Evolutionary conservation across 345 rosid genomes (phyloP).

Genomic region (Theobroma cacao): DNA sequence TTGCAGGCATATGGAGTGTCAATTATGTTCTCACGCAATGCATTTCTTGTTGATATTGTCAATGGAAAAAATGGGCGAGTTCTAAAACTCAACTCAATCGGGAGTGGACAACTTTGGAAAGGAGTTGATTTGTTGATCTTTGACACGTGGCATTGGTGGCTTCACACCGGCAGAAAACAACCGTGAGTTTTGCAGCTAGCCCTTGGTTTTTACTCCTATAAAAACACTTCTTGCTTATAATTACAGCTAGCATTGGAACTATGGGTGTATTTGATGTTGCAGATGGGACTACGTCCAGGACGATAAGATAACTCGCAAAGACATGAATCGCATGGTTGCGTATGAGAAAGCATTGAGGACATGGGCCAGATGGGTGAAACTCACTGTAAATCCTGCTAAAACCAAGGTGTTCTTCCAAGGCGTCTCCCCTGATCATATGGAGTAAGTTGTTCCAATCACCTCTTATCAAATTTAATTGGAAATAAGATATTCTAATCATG

Average conservation of each 20-base stretch:
- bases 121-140: conserved; percentile 55
- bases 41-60: conserved; percentile 65
- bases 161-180: conserved; percentile 71
- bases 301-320: conserved; percentile 15
- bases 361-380: conserved; percentile 42
- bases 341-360: conserved; percentile 41
- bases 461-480: too few species aligned
- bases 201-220: background rate
- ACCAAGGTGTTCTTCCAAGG: conserved; percentile 42
- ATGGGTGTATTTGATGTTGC: background rate
- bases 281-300: conserved; percentile 39
- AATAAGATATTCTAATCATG: too few species aligned
- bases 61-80: conserved; percentile 33
- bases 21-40: conserved; percentile 63
- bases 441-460: conserved; percentile 30
- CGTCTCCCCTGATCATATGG: conserved; percentile 37
- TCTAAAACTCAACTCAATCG: conserved; percentile 57
- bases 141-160: conserved; percentile 97
- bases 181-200: conserved; percentile 32
- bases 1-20: conserved; percentile 42
- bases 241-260: too few species aligned
- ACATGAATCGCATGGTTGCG: conserved; percentile 37
- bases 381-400: conserved; percentile 24
- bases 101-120: conserved; percentile 51
- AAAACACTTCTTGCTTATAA: background rate